Percentiles rank a stretch among this genome's conserved stretches.
These are phyloP conservation scores for Alternaria novae-zelandiae DNA, from an alignment of 2,329 filamentous ascomycete genomes.

Conservation along the genomic window DNA sequence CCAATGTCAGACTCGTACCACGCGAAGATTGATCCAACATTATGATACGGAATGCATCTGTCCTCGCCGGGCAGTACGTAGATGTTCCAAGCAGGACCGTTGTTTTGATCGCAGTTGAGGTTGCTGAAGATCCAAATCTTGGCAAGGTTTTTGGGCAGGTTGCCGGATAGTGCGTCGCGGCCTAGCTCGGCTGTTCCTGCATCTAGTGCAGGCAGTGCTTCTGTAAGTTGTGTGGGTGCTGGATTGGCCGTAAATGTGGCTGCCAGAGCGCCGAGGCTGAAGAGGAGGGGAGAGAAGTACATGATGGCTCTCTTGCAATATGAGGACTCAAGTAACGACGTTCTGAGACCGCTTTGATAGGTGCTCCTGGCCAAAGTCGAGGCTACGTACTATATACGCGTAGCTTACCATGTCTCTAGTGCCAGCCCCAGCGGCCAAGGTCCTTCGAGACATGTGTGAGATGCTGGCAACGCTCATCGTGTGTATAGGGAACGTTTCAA, in stretches of 20 bases:
- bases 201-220: background rate
- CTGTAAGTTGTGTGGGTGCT: background rate
- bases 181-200: background rate
- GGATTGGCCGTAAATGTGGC: background rate
- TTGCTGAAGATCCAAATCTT: slow-evolving; percentile 2
- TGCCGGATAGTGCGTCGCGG: background rate
- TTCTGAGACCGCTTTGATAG: background rate
- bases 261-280: background rate
- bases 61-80: background rate
- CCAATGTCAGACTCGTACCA: slow-evolving; percentile 5
- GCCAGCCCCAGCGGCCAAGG: background rate
- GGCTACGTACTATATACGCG: background rate
- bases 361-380: background rate
- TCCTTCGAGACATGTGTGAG: background rate
- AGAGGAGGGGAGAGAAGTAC: background rate
- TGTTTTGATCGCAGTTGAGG: background rate
- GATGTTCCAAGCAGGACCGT: background rate
- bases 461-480: background rate
- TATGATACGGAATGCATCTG: background rate
- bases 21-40: background rate
- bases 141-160: slow-evolving; percentile 1
- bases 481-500: background rate
- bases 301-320: background rate
- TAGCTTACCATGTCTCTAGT: background rate
- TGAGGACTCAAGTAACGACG: background rate